Conservation (phyloP, 805 yeast species). For the Kockiozyma suomiensis region DNA sequence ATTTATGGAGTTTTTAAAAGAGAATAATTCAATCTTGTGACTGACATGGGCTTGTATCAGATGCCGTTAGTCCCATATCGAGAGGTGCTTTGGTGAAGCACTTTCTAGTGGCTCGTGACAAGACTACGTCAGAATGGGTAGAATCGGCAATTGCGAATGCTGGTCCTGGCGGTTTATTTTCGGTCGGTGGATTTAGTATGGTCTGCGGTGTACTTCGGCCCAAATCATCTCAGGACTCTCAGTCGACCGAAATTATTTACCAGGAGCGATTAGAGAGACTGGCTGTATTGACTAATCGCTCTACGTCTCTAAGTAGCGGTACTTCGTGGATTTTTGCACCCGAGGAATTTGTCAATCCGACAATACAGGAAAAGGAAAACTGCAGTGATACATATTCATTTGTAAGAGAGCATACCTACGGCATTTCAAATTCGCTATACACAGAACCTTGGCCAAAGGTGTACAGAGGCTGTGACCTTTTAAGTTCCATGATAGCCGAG, state of each 20-base stretch:
- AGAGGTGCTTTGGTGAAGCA: conserved; percentile 56
- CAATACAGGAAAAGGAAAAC: background rate
- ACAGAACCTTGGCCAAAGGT: conserved; percentile 79
- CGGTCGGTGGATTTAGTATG: conserved; percentile 66
- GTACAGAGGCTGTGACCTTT: conserved; percentile 52
- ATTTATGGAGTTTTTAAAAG: too few relatives aligned
- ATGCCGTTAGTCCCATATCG: conserved; percentile 45
- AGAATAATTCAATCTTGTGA: background rate
- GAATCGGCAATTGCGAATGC: conserved; percentile 37
- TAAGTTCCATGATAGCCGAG: conserved; percentile 39
- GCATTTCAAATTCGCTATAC: conserved; percentile 69
- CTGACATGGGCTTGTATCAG: background rate
- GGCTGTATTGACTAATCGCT: conserved; percentile 41
- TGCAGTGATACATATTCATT: background rate
- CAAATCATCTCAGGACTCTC: conserved; percentile 20
- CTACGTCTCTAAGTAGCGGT: conserved; percentile 19
- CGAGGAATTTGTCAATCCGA: conserved; percentile 8
- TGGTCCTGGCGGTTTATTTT: conserved; percentile 40
- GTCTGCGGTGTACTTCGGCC: conserved; percentile 54
- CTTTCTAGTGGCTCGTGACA: conserved; percentile 46
- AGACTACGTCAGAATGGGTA: conserved; percentile 52
- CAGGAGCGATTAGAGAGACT: conserved; percentile 24
- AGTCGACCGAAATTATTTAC: background rate
- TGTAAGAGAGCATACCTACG: conserved; percentile 48
- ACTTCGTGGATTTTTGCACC: conserved; percentile 26